Evolutionary conservation across 768 basidiomycete species (phyloP), one percentile per base, ranked within the genome.

Genomic region (Guyanaporus albipodus): DNA sequence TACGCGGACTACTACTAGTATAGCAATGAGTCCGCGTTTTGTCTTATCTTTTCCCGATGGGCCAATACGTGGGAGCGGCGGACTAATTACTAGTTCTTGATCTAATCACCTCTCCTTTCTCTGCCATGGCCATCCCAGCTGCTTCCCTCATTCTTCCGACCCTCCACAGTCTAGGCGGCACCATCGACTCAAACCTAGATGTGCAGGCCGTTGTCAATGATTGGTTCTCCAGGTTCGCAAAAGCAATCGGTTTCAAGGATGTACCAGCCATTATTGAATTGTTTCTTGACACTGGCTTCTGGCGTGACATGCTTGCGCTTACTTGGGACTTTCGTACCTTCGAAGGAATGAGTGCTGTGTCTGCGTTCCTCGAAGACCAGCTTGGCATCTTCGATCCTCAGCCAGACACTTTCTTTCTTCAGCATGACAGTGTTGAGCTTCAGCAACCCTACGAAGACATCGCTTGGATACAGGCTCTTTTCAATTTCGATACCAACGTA

Each of bases 271-370:
- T 78, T 29, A 47, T 69, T n/a, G 55, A 56, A 12, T 43, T 70
- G 18, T 57, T 68, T 36, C 43, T 71, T 24, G 61, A 64, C 18
- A 61, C 58, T 36, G 69, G 69, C 5, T 76, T 75, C 48, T 84
- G 82, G 83, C 66, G 80, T 11, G 82, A 84, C 52, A 67, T 76
- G 42, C 72, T 82, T n/a, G 72, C 77, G 0, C 68, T 84, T 44
- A 83, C 82, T 15, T 83, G 80, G 80, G 73, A 80, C 48, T 75
- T 82, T 38, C 75, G 80, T 31, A 78, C 80, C 8, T 77, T 84
- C 55, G 70, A 74, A 51, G 71, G 76, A 11, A 62, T 54, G 29
- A 18, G 56, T 2, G 58, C 62, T 8, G 75, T 84, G 32, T 57
- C 46, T 4, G 56, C 59, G 21, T 75, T 82, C 58, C 71, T 81